phyloP scores from a whole-genome alignment of 2,329 filamentous ascomycete species.

The Cercospora zeae-maydis region DNA sequence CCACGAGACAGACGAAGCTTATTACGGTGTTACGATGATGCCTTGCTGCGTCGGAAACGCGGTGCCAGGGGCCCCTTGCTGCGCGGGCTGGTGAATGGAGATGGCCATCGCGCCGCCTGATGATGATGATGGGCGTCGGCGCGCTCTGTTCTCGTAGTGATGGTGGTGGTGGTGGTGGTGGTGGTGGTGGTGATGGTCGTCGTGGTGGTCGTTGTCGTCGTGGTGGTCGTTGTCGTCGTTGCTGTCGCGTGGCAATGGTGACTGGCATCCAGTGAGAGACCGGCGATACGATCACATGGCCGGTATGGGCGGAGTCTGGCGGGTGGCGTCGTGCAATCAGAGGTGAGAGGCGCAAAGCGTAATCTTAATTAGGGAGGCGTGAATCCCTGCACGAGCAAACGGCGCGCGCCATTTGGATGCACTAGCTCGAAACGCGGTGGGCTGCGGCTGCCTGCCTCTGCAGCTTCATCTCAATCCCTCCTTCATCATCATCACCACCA shows the following conservation, averaged over 20 bases:
- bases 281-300: no score
- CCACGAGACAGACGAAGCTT: conserved; percentile 4
- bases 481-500: not conserved
- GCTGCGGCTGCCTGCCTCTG: not conserved
- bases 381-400: not conserved
- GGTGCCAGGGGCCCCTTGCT: conserved; percentile 5
- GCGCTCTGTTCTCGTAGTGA: no score
- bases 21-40: not conserved
- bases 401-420: not conserved
- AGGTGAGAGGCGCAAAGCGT: conserved; percentile 1
- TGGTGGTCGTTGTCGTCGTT: no score
- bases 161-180: no score
- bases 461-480: not conserved
- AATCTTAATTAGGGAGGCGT: conserved; percentile 3
- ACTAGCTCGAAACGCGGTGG: conserved; percentile 8
- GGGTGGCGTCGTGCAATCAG: conserved; percentile 8
- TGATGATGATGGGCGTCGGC: not conserved
- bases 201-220: no score
- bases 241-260: no score
- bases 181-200: no score
- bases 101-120: no score
- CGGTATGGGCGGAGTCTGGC: no score
- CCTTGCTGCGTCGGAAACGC: conserved; percentile 6
- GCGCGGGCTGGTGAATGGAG: not conserved
- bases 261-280: no score